These are phyloP conservation scores for Amylocarpus encephaloides DNA, from an alignment of 2,329 filamentous ascomycete genomes.

Conservation along the genomic window DNA sequence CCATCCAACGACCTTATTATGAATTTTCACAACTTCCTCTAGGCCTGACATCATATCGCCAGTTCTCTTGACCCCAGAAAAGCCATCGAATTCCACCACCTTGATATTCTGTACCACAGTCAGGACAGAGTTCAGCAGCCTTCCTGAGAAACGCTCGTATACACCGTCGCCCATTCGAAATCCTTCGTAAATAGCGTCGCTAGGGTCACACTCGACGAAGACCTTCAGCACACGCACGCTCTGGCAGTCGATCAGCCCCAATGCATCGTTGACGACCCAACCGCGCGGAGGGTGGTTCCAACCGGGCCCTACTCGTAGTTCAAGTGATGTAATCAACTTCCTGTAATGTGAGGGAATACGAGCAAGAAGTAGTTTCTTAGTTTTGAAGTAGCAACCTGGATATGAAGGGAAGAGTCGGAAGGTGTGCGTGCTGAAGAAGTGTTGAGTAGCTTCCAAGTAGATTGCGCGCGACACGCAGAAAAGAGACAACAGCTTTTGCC, in stretches of 20 bases:
- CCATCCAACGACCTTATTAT: slow-evolving; percentile 54
- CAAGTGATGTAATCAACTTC: slow-evolving; percentile 53
- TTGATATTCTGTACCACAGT: slow-evolving; percentile 49
- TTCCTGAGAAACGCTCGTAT: slow-evolving; percentile 60
- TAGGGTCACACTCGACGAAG: slow-evolving; percentile 68
- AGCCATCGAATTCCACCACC: slow-evolving; percentile 64
- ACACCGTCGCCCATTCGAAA: slow-evolving; percentile 56
- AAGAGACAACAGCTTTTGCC: slow-evolving; percentile 46
- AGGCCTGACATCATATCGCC: slow-evolving; percentile 59
- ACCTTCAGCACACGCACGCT: slow-evolving; percentile 55
- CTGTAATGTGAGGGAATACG: slow-evolving; percentile 58
- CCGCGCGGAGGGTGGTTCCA: slow-evolving; percentile 64
- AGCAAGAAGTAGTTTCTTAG: slow-evolving; percentile 63
- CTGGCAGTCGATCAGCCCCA: slow-evolving; percentile 58
- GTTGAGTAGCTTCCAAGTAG: slow-evolving; percentile 56
- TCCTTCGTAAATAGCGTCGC: slow-evolving; percentile 58
- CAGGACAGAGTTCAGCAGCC: slow-evolving; percentile 51
- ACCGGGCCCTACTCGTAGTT: slow-evolving; percentile 66
- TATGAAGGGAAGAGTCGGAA: slow-evolving; percentile 63
- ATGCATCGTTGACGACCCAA: slow-evolving; percentile 60
- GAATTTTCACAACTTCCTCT: slow-evolving; percentile 43
- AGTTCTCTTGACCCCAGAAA: slow-evolving; percentile 55
- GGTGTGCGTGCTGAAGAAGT: slow-evolving; percentile 57
- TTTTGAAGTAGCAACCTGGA: slow-evolving; percentile 62
- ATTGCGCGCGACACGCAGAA: slow-evolving; percentile 55